Percentiles rank a stretch among this genome's conserved stretches.
Evolutionary conservation across 2,329 filamentous ascomycete genomes (phyloP).

Genomic region (Calonectria hawksworthii): DNA sequence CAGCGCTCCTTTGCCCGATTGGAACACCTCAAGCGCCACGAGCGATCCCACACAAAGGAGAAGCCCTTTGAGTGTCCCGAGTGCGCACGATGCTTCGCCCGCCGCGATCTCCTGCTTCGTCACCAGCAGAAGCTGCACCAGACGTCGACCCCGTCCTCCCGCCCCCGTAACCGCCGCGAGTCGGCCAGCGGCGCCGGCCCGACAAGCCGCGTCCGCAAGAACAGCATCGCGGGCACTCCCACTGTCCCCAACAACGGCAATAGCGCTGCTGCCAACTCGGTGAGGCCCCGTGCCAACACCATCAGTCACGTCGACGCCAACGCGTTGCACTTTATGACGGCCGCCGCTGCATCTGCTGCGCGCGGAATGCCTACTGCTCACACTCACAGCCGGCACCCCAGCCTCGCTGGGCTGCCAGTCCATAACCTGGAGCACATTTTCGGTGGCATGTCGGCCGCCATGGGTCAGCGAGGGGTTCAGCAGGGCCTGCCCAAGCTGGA

Average conservation of each 20-base stretch:
- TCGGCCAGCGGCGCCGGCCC: slow-evolving; percentile 82
- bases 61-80: slow-evolving; percentile 99
- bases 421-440: slow-evolving; percentile 74
- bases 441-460: slow-evolving; percentile 78
- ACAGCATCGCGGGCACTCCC: slow-evolving; percentile 79
- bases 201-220: slow-evolving; percentile 87
- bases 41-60: slow-evolving; percentile 98
- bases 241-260: slow-evolving; percentile 51
- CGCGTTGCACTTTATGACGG: slow-evolving; percentile 78
- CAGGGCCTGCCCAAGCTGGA: slow-evolving; percentile 87
- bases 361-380: slow-evolving; percentile 67
- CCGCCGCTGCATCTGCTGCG: slow-evolving; percentile 68
- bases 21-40: slow-evolving; percentile 97
- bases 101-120: slow-evolving; percentile 89
- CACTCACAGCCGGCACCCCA: slow-evolving; percentile 80
- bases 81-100: slow-evolving; percentile 93
- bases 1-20: slow-evolving; percentile 92
- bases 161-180: slow-evolving; percentile 90
- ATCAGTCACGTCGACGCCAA: slow-evolving; percentile 91
- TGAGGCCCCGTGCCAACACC: slow-evolving; percentile 93
- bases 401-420: slow-evolving; percentile 76
- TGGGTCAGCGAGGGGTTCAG: slow-evolving; percentile 75
- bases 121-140: slow-evolving; percentile 99
- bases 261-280: slow-evolving; percentile 67
- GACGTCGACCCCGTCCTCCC: slow-evolving; percentile 87